Evolutionary conservation across 2,329 filamentous ascomycete species (phyloP).

Genomic region (Chrysoporthe cubensis): DNA sequence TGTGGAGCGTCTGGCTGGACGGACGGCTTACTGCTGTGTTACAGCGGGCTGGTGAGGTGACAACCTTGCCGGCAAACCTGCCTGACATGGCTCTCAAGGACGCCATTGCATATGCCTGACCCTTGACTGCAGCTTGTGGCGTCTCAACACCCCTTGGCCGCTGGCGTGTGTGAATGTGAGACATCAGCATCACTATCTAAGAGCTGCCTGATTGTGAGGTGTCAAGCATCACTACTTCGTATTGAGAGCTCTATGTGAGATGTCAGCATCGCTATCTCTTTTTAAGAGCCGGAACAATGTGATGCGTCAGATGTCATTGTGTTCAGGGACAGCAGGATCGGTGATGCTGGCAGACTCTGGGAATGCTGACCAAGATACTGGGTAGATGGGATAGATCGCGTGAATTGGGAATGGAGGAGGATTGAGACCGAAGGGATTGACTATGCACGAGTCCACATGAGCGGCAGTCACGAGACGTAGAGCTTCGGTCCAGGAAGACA

Average conservation of each 20-base stretch:
- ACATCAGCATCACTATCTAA: neutral
- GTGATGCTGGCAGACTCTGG: neutral
- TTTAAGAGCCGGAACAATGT: neutral
- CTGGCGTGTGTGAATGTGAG: too few species aligned
- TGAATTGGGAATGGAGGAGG: neutral
- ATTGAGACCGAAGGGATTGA: too few species aligned
- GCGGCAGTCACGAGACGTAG: too few species aligned
- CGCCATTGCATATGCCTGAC: neutral
- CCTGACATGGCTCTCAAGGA: neutral
- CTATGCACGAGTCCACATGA: too few species aligned
- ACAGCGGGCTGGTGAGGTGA: slow-evolving; percentile 6
- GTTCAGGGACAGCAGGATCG: slow-evolving; percentile 4
- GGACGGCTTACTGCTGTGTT: slow-evolving; percentile 19
- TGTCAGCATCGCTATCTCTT: slow-evolving; percentile 4
- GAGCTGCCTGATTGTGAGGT: neutral
- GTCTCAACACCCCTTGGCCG: neutral
- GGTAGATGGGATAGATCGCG: neutral
- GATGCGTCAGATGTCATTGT: slow-evolving; percentile 15
- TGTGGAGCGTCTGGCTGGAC: slow-evolving; percentile 17
- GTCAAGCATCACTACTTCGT: slow-evolving; percentile 11
- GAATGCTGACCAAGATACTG: too few species aligned
- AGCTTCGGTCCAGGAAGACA: too few species aligned
- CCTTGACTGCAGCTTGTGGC: slow-evolving; percentile 1
- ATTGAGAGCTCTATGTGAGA: slow-evolving; percentile 12
- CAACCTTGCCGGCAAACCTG: neutral